Percentiles rank a stretch among this genome's conserved stretches.
Evolutionary conservation across 2,329 filamentous ascomycete species (phyloP).

Genomic region (Sphaceloma murrayae): DNA sequence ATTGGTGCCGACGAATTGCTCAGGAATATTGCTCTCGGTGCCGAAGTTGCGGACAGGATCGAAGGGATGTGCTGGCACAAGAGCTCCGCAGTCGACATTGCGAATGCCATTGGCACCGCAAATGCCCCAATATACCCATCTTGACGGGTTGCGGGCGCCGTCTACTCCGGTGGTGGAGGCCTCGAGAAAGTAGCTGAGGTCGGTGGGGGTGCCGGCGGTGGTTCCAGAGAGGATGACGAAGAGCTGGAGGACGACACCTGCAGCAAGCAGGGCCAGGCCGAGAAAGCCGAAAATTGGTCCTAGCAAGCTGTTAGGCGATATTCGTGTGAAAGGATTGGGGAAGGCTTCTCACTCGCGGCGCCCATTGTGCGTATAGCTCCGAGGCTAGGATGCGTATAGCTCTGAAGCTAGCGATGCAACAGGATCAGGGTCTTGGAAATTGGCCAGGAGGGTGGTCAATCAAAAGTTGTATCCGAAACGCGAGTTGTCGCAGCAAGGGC

Average conservation of each 20-base stretch:
- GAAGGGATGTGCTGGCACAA: constrained; percentile 56
- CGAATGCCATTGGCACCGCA: constrained; percentile 53
- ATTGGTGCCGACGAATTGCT: constrained; percentile 46
- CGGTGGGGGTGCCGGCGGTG: constrained; percentile 48
- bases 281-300: constrained; percentile 42
- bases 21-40: constrained; percentile 44
- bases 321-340: constrained; percentile 1
- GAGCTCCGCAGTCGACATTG: constrained; percentile 51
- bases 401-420: too few relatives aligned
- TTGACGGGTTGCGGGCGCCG: constrained; percentile 49
- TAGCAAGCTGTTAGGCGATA: too few relatives aligned
- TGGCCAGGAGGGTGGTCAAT: background rate
- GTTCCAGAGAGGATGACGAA: constrained; percentile 54
- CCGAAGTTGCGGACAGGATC: constrained; percentile 53
- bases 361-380: too few relatives aligned
- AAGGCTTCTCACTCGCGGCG: background rate
- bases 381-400: too few relatives aligned
- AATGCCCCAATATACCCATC: constrained; percentile 88
- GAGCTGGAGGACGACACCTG: constrained; percentile 54
- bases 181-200: constrained; percentile 75
- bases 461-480: constrained; percentile 12
- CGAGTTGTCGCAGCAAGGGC: too few relatives aligned
- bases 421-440: too few relatives aligned
- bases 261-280: constrained; percentile 54
- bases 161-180: constrained; percentile 61